Percentiles rank a stretch among this genome's conserved stretches.
Conservation (phyloP, 2,329 filamentous ascomycete genomes). For the Calonectria leucothoes region DNA sequence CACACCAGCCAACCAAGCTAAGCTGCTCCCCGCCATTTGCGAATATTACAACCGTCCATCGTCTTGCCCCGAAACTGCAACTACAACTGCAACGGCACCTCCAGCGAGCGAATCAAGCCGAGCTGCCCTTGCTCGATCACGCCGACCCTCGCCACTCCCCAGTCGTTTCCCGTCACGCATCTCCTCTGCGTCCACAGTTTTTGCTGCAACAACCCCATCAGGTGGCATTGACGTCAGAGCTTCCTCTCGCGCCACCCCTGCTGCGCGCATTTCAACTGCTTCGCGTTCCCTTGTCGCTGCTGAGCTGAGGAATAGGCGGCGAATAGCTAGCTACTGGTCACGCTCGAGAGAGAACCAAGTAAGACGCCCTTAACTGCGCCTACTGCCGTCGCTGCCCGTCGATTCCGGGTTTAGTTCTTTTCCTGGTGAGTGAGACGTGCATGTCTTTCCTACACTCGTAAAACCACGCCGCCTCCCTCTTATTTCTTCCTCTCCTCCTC, state of each 20-base stretch:
- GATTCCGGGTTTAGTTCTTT: slow-evolving; percentile 1
- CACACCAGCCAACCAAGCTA: not conserved
- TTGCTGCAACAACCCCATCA: slow-evolving; percentile 30
- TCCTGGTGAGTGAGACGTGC: slow-evolving; percentile 18
- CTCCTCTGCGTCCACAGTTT: slow-evolving; percentile 24
- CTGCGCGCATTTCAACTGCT: slow-evolving; percentile 19
- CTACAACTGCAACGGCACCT: not conserved
- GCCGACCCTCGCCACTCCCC: slow-evolving; percentile 22
- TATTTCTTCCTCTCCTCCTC: slow-evolving; percentile 4
- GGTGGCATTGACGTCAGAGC: slow-evolving; percentile 44
- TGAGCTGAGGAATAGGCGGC: slow-evolving; percentile 24
- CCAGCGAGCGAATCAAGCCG: slow-evolving; percentile 3
- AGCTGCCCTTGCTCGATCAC: not conserved
- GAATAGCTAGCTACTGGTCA: slow-evolving; percentile 18
- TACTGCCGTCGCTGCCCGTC: slow-evolving; percentile 31
- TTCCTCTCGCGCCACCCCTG: slow-evolving; percentile 20
- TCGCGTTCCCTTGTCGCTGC: slow-evolving; percentile 16
- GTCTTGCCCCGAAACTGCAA: slow-evolving; percentile 8
- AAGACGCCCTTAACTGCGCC: slow-evolving; percentile 26
- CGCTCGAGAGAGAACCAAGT: slow-evolving; percentile 27
- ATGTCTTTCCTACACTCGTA: slow-evolving; percentile 22
- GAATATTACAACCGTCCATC: slow-evolving; percentile 6
- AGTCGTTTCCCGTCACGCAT: slow-evolving; percentile 19
- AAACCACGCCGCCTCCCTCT: slow-evolving; percentile 18
- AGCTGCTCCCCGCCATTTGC: not conserved